Percentiles rank a stretch among this genome's conserved stretches.
Conservation (phyloP, 169 alveolate species). For the Plasmodium adleri region DNA sequence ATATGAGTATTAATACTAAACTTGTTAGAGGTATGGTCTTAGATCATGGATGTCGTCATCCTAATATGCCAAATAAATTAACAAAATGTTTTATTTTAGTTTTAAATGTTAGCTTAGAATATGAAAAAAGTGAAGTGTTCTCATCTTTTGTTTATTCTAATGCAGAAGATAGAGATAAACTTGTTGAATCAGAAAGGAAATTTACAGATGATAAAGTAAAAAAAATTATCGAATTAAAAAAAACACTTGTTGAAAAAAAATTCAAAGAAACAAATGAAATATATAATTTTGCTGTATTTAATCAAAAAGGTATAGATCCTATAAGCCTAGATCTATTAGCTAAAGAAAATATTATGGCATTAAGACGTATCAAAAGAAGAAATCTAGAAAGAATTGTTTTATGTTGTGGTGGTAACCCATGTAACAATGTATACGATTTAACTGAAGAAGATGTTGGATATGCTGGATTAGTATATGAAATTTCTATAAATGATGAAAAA, state of each 20-base stretch:
- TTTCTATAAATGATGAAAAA: slow-evolving; percentile 97
- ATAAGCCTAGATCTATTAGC: slow-evolving; percentile 98
- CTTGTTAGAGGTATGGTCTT: slow-evolving; percentile 94
- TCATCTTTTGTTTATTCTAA: slow-evolving; percentile 97
- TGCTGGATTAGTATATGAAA: slow-evolving; percentile 97
- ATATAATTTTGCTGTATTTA: slow-evolving; percentile 95
- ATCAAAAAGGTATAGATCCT: slow-evolving; percentile 99
- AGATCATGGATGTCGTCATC: slow-evolving; percentile 99
- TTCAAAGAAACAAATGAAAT: slow-evolving; percentile 84
- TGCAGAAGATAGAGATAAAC: slow-evolving; percentile 98
- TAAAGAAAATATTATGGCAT: slow-evolving; percentile 97
- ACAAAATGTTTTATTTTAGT: slow-evolving; percentile 97
- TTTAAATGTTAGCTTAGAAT: slow-evolving; percentile 98
- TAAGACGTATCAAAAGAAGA: slow-evolving; percentile 97
- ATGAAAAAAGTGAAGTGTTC: slow-evolving; percentile 98
- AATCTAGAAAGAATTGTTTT: slow-evolving; percentile 98
- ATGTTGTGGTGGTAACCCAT: slow-evolving; percentile 99
- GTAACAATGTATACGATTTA: slow-evolving; percentile 97
- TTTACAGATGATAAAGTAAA: slow-evolving; percentile 98
- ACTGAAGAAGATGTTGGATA: slow-evolving; percentile 96
- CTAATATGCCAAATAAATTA: slow-evolving; percentile 98
- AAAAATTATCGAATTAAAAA: slow-evolving; percentile 96
- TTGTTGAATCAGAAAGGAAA: slow-evolving; percentile 96
- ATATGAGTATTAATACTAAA: slow-evolving; percentile 96
- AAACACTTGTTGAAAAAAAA: slow-evolving; percentile 89